Percentiles rank a stretch among this genome's conserved stretches.
Evolutionary conservation across 257 asterid genomes (phyloP).

Genomic region (Solanum arcanum): DNA sequence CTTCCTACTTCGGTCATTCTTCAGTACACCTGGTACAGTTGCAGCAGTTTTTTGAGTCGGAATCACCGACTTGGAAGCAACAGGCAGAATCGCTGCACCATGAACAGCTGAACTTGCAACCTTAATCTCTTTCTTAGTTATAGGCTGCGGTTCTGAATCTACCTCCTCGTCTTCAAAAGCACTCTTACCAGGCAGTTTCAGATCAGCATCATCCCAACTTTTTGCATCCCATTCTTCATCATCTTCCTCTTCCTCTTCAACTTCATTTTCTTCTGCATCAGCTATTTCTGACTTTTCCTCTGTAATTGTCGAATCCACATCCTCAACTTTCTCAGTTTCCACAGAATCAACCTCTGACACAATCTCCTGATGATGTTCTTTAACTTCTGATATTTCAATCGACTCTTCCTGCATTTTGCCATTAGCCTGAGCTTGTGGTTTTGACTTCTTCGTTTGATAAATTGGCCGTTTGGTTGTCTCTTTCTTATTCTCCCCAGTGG

Average conservation of each 20-base stretch:
- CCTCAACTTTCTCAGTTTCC: conserved; percentile 26
- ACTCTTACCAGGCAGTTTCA: conserved; percentile 72
- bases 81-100: not conserved
- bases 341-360: conserved; percentile 22
- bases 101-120: not conserved
- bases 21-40: conserved; percentile 2
- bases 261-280: conserved; percentile 47
- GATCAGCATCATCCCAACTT: conserved; percentile 93
- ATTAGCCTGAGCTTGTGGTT: conserved; percentile 57
- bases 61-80: conserved; percentile 20
- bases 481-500: conserved; percentile 38
- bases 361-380: conserved; percentile 28
- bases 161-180: conserved; percentile 81
- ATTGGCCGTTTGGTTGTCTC: conserved; percentile 61
- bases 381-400: conserved; percentile 29
- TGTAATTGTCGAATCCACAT: conserved; percentile 3
- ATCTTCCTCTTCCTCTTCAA: conserved; percentile 1
- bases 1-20: conserved; percentile 21
- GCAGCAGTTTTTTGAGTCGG: conserved; percentile 13
- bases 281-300: conserved; percentile 29
- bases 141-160: conserved; percentile 59
- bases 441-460: conserved; percentile 70
- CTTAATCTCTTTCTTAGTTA: conserved; percentile 36
- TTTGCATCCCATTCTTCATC: conserved; percentile 97
- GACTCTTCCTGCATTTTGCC: conserved; percentile 37